These are phyloP conservation scores for sweet orange (Citrus sinensis) DNA, from an alignment of 345 rosid species.

Conservation along the genomic window DVS_A1.0 CM039163.1:40949001-40949500, in stretches of 20 bases:
- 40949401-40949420: conserved; percentile 68
- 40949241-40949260: not conserved
- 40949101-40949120: not conserved
- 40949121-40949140: not conserved
- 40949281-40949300: not conserved
- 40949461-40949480: not conserved
- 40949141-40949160: not conserved
- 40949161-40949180: not conserved
- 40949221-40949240: not conserved
- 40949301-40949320: conserved; percentile 14
- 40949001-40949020: not conserved
- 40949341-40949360: conserved; percentile 64
- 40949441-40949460: not conserved
- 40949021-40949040: not conserved
- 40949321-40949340: conserved; percentile 91
- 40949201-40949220: not conserved
- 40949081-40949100: not conserved
- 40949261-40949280: not conserved
- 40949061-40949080: not conserved
- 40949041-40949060: not conserved
- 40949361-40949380: conserved; percentile 78
- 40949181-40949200: not conserved
- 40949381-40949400: conserved; percentile 71
- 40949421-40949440: not conserved
- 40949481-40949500: not conserved